These are phyloP conservation scores for Chlamydomonas eustigma DNA, from an alignment of 139 green algal genomes.

Conservation along the genomic window DNA sequence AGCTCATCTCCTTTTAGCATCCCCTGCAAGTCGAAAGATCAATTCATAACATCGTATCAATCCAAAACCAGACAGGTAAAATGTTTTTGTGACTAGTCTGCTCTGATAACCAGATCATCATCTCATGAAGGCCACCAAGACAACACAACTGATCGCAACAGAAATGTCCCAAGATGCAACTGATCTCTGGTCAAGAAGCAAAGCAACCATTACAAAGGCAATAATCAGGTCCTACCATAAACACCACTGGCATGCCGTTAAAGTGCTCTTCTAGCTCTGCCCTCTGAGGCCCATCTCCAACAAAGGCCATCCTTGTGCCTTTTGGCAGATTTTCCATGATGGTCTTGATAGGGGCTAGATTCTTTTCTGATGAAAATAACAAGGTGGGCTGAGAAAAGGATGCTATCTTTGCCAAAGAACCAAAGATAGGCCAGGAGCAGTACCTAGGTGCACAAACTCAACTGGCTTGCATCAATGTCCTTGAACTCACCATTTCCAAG, in stretches of 20 bases:
- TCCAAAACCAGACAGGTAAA: not conserved
- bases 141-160: too few species aligned
- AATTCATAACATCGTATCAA: too few species aligned
- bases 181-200: too few species aligned
- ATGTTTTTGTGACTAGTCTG: too few species aligned
- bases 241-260: slow-evolving; percentile 50
- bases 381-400: not conserved
- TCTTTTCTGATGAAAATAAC: slow-evolving; percentile 63
- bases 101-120: too few species aligned
- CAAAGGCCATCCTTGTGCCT: slow-evolving; percentile 57
- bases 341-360: slow-evolving; percentile 65
- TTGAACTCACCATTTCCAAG: slow-evolving; percentile 55
- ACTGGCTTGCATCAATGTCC: too few species aligned
- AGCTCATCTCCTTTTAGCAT: slow-evolving; percentile 83
- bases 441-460: not conserved
- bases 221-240: slow-evolving; percentile 38
- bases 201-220: not conserved
- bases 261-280: slow-evolving; percentile 60
- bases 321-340: slow-evolving; percentile 8
- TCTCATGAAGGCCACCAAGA: too few species aligned
- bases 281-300: slow-evolving; percentile 85
- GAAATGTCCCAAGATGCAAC: too few species aligned
- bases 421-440: not conserved
- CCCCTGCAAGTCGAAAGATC: too few species aligned
- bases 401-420: too few species aligned